Evolutionary conservation across 192 early-diverging fungal species (phyloP).

Genomic region (Linnemannia exigua): DNA sequence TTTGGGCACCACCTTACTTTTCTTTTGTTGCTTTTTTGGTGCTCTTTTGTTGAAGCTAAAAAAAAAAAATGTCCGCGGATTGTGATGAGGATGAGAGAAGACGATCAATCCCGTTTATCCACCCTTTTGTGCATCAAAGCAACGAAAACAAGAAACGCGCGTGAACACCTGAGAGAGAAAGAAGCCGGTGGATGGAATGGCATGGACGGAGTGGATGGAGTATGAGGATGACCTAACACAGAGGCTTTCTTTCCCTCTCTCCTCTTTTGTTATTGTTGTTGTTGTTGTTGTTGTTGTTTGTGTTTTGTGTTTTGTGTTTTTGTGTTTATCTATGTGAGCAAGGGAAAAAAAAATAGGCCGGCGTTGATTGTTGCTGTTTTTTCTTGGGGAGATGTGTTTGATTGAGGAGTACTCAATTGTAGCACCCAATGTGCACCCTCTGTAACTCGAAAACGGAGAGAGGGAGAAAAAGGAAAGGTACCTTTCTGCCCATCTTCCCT

Average conservation of each 20-base stretch:
- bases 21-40: no score
- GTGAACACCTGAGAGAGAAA: not conserved
- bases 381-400: not conserved
- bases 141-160: not conserved
- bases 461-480: not conserved
- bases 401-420: not conserved
- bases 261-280: not conserved
- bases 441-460: not conserved
- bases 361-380: not conserved
- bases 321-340: no score
- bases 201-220: not conserved
- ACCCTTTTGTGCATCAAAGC: not conserved
- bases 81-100: not conserved
- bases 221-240: not conserved
- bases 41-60: no score
- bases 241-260: not conserved
- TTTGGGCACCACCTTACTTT: not conserved
- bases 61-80: not conserved
- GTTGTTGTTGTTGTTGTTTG: not conserved
- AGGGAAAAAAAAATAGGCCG: not conserved
- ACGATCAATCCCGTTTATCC: not conserved
- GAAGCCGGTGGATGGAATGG: not conserved
- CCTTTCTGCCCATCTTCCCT: not conserved
- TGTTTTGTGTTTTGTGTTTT: not conserved
- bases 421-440: not conserved